Conservation (phyloP, 2,329 filamentous ascomycete genomes). For the Colletotrichum tropicale region DNA sequence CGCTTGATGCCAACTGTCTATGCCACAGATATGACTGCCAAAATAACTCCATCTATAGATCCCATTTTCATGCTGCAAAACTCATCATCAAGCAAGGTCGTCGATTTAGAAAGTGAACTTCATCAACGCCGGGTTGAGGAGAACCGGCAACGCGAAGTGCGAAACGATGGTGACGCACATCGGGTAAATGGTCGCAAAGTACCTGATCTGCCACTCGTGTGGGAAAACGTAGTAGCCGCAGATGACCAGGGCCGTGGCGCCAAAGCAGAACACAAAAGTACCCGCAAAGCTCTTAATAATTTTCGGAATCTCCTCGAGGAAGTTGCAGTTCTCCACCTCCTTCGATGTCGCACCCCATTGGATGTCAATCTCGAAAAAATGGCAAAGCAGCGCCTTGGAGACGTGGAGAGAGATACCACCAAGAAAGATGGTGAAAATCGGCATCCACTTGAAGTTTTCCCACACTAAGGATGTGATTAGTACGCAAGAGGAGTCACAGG, state of each 20-base stretch:
- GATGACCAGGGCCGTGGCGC: constrained; percentile 50
- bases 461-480: constrained; percentile 33
- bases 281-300: constrained; percentile 57
- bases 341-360: constrained; percentile 63
- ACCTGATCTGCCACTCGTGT: constrained; percentile 58
- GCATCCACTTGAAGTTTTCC: constrained; percentile 68
- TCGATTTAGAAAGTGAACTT: constrained; percentile 59
- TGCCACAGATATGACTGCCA: not conserved
- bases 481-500: constrained; percentile 7
- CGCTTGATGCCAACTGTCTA: not conserved
- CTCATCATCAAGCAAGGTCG: not conserved
- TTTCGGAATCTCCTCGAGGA: constrained; percentile 60
- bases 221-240: constrained; percentile 47
- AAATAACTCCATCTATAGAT: constrained; percentile 2
- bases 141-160: constrained; percentile 64
- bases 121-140: constrained; percentile 68
- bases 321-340: constrained; percentile 60
- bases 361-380: constrained; percentile 48
- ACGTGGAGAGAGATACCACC: constrained; percentile 48
- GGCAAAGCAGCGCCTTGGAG: constrained; percentile 42
- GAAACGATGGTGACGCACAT: constrained; percentile 53
- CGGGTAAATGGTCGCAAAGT: constrained; percentile 65
- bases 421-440: constrained; percentile 53
- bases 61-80: not conserved
- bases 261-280: constrained; percentile 56